Evolutionary conservation across 495 filamentous ascomycete genomes (phyloP), one percentile per base, ranked within the genome.

Genomic region (Podospora pseudocomata): DNA sequence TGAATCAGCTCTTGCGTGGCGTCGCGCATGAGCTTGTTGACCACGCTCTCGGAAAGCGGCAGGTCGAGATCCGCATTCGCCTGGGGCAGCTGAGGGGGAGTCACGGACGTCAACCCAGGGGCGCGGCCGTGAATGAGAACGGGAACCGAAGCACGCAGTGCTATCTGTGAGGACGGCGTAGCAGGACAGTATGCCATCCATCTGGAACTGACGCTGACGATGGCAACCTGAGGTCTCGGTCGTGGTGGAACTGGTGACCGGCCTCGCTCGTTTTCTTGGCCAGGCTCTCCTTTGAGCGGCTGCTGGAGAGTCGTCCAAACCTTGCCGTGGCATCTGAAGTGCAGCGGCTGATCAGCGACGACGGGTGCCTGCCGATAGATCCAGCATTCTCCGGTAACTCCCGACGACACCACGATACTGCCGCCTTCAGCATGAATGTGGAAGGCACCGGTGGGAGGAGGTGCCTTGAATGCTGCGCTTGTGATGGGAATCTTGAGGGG

Each of bases 1-100:
- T 90, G 90, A 64, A 99, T 90, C n/a, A 96, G 80, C 73, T 95
- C 93, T 74, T 97, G 94, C 0, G 95, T 90, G 2, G 93, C 91
- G 74, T 94, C 92, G 71, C 94, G 85, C 71, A 93, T 90, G 56
- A 97, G 83, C 69, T 92, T 91, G 76, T 94, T 92, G 68, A 97
- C 82, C 55, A 97, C 82, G 55, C 91, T 89, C 73, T 95, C 93
- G 2, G 88, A 86, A 39, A 93, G 88, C 6, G 91, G 91, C 4
- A 89, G 87, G 67, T 97, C 93, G 13, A 92, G 87, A 9, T 86
- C 86, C 67, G 92, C 91, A 34, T 85, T 92, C 49, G 89, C 79
- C 5, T 86, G 82, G n/a, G 94, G 93, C 67, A 91, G 82, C 26
- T 92, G 86, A 13, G 92, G 91, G 4, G 93, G 87, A 27, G 86